These are phyloP conservation scores for Barbatosphaeria neglecta DNA, from an alignment of 495 filamentous ascomycete species.

Conservation along the genomic window DNA sequence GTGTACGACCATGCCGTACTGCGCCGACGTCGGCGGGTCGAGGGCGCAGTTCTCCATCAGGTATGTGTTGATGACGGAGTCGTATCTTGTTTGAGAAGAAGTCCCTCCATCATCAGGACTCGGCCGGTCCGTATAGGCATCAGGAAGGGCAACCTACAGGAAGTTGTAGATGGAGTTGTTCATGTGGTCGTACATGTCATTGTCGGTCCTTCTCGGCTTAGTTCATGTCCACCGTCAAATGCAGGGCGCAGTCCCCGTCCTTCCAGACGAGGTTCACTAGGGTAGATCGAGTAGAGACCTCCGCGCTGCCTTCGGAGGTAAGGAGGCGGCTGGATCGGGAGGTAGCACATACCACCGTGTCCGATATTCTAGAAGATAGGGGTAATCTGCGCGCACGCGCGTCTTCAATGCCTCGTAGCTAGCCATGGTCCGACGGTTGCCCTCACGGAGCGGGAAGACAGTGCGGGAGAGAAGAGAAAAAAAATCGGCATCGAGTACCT, in stretches of 20 bases:
- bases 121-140: too few relatives aligned
- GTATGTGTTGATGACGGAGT: constrained; percentile 85
- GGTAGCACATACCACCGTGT: constrained; percentile 67
- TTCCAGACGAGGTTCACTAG: background rate
- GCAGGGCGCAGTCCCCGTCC: too few relatives aligned
- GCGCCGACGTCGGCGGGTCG: constrained; percentile 52
- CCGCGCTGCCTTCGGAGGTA: too few relatives aligned
- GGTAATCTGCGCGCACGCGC: constrained; percentile 60
- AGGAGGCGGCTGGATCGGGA: background rate
- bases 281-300: background rate
- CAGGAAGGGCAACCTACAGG: constrained; percentile 30
- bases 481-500: background rate
- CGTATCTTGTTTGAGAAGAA: too few relatives aligned
- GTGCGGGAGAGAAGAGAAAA: background rate
- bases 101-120: too few relatives aligned
- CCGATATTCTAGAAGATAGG: constrained; percentile 68
- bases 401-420: constrained; percentile 41
- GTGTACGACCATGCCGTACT: constrained; percentile 74
- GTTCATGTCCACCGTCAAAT: background rate
- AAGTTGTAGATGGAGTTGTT: constrained; percentile 79
- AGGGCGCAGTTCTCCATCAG: constrained; percentile 71
- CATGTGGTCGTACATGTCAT: constrained; percentile 87
- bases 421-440: constrained; percentile 13
- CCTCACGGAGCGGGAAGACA: background rate
- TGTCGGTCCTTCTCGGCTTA: constrained; percentile 57